A percentile compares a stretch with the other conserved stretches of the same genome.
phyloP scores from a whole-genome alignment of 108 stramenopile species.

The Aurantiochytrium sp. region DNA sequence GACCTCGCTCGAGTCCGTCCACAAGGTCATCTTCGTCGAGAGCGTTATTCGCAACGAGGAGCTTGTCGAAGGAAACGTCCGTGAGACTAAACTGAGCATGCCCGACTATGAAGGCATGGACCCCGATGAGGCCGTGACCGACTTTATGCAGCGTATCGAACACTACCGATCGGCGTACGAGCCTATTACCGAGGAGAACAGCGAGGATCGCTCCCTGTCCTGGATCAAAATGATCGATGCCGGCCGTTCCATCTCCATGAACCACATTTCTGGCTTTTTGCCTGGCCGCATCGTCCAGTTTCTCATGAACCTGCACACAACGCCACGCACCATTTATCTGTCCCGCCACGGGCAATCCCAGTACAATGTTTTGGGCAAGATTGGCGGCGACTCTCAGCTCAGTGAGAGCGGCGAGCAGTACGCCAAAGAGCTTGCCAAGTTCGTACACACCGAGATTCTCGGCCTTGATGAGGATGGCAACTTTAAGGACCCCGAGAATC shows the following conservation, averaged over 20 bases:
- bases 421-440: conserved; percentile 74
- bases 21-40: conserved; percentile 85
- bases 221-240: conserved; percentile 82
- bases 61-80: conserved; percentile 71
- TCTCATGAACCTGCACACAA: conserved; percentile 46
- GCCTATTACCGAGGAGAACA: conserved; percentile 49
- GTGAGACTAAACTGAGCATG: conserved; percentile 70
- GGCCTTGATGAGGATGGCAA: neutral
- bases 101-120: conserved; percentile 76
- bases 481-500: neutral
- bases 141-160: conserved; percentile 71
- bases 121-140: conserved; percentile 62
- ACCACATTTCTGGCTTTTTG: conserved; percentile 39
- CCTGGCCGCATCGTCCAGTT: conserved; percentile 36
- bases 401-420: conserved; percentile 76
- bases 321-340: conserved; percentile 62
- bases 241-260: conserved; percentile 62
- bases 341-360: conserved; percentile 95
- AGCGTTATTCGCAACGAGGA: conserved; percentile 70
- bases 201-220: conserved; percentile 56
- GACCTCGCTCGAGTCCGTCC: conserved; percentile 34
- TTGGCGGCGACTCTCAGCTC: conserved; percentile 94
- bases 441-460: conserved; percentile 67
- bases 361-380: conserved; percentile 91
- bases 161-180: conserved; percentile 77